Evolutionary conservation across 106 monocot genomes (phyloP).

Genomic region (Apostasia shenzhenica): DNA sequence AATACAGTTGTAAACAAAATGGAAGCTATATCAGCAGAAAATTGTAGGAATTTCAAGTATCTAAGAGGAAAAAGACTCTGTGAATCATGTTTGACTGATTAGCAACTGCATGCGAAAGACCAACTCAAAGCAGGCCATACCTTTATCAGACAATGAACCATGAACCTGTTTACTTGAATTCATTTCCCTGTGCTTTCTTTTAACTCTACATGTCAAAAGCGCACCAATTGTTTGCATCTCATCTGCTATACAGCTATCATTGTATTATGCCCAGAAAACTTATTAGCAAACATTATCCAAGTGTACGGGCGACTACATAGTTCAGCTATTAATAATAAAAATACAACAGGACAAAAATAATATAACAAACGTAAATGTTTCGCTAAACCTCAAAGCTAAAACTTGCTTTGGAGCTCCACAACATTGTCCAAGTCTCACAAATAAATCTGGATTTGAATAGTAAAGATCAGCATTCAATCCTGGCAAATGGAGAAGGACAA

Average conservation of each 20-base stretch:
- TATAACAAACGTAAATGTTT: not conserved
- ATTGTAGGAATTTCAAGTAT: too few species aligned
- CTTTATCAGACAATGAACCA: not conserved
- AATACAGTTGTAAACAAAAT: too few species aligned
- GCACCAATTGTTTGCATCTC: slow-evolving; percentile 82
- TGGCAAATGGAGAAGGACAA: slow-evolving; percentile 80
- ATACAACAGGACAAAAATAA: not conserved
- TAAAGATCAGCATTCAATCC: slow-evolving; percentile 93
- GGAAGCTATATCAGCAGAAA: too few species aligned
- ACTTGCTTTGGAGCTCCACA: slow-evolving; percentile 82
- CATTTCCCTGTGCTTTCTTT: slow-evolving; percentile 62
- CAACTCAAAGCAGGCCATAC: not conserved
- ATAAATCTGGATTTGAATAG: slow-evolving; percentile 45
- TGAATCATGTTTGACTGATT: too few species aligned
- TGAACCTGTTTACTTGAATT: slow-evolving; percentile 13
- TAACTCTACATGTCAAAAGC: slow-evolving; percentile 71
- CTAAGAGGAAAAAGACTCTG: too few species aligned
- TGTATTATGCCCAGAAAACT: not conserved
- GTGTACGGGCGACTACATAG: not conserved
- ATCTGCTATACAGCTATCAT: slow-evolving; percentile 77
- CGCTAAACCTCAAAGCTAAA: slow-evolving; percentile 68
- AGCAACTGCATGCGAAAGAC: too few species aligned
- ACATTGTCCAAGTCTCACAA: slow-evolving; percentile 44
- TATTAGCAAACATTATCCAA: not conserved
- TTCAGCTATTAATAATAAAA: not conserved